Evolutionary conservation across 768 basidiomycete genomes (phyloP).

Genomic region (Leccinum broughii): DNA sequence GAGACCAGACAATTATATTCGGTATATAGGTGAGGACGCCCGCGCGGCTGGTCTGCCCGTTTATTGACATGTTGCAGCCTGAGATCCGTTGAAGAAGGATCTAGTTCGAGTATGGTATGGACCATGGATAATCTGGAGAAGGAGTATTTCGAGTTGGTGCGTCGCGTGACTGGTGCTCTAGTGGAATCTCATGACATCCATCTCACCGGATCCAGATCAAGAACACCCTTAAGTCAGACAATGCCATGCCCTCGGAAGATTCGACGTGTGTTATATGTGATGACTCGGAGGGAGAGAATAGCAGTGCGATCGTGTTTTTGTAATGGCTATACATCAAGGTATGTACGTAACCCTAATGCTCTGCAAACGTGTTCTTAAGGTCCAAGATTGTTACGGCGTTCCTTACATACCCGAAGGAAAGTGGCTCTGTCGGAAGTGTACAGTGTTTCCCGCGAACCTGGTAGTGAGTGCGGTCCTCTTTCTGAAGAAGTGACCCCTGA

Average conservation of each 20-base stretch:
- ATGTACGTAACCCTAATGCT: slow-evolving; percentile 17
- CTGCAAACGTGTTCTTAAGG: slow-evolving; percentile 10
- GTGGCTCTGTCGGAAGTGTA: slow-evolving; percentile 98
- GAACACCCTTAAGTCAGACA: slow-evolving; percentile 85
- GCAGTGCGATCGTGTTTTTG: slow-evolving; percentile 98
- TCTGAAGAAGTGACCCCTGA: not conserved
- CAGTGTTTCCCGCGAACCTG: slow-evolving; percentile 93
- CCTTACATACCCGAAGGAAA: slow-evolving; percentile 73
- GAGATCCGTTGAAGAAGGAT: slow-evolving; percentile 91
- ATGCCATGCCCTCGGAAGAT: slow-evolving; percentile 89
- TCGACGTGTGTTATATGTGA: slow-evolving; percentile 97
- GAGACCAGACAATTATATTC: slow-evolving; percentile 84
- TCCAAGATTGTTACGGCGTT: slow-evolving; percentile 93
- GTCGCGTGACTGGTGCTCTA: slow-evolving; percentile 25
- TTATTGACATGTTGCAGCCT: slow-evolving; percentile 11
- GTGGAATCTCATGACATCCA: slow-evolving; percentile 4
- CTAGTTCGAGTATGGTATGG: slow-evolving; percentile 99
- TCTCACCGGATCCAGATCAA: slow-evolving; percentile 63
- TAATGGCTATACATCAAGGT: slow-evolving; percentile 99
- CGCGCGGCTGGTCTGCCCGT: not conserved
- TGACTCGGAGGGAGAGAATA: slow-evolving; percentile 97
- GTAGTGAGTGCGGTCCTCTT: slow-evolving; percentile 60
- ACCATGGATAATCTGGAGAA: slow-evolving; percentile 98
- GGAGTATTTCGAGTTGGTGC: slow-evolving; percentile 96
- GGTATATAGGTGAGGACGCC: slow-evolving; percentile 72